Conservation (phyloP, 441 rosid genomes). For the Adansonia gregorii region DNA sequence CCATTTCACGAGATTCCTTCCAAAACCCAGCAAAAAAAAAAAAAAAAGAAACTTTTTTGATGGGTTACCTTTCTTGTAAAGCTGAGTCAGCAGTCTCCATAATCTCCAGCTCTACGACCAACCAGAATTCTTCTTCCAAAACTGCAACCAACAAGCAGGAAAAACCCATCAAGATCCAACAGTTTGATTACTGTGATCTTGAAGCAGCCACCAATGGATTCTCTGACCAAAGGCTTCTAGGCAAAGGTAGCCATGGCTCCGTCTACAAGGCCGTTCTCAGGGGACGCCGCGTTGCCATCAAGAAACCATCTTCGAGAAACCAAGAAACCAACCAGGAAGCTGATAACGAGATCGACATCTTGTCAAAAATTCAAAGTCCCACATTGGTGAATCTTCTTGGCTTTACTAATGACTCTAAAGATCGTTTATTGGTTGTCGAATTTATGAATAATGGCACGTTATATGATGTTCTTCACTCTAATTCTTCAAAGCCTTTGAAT, state of each 20-base stretch:
- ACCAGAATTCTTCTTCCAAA: conserved; percentile 45
- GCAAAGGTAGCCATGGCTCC: conserved; percentile 92
- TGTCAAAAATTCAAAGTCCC: conserved; percentile 86
- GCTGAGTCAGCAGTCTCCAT: conserved; percentile 70
- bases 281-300: conserved; percentile 82
- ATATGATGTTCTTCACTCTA: conserved; percentile 85
- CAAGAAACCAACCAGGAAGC: conserved; percentile 66
- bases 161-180: conserved; percentile 73
- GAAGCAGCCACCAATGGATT: conserved; percentile 91
- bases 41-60: conserved; percentile 1
- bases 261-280: conserved; percentile 89
- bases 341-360: conserved; percentile 91
- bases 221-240: conserved; percentile 72
- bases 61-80: conserved; percentile 80
- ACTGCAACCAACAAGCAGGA: conserved; percentile 36
- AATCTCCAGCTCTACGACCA: conserved; percentile 34
- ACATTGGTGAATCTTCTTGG: conserved; percentile 88
- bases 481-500: conserved; percentile 52
- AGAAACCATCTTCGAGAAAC: conserved; percentile 64
- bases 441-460: conserved; percentile 90
- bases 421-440: conserved; percentile 85
- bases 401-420: conserved; percentile 64
- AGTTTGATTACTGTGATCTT: conserved; percentile 76
- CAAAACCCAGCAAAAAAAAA: neutral
- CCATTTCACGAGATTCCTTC: neutral